These are phyloP conservation scores for Nymphaea thermarum DNA, from an alignment of 164 flowering plant genomes.

Conservation along the genomic window DNA sequence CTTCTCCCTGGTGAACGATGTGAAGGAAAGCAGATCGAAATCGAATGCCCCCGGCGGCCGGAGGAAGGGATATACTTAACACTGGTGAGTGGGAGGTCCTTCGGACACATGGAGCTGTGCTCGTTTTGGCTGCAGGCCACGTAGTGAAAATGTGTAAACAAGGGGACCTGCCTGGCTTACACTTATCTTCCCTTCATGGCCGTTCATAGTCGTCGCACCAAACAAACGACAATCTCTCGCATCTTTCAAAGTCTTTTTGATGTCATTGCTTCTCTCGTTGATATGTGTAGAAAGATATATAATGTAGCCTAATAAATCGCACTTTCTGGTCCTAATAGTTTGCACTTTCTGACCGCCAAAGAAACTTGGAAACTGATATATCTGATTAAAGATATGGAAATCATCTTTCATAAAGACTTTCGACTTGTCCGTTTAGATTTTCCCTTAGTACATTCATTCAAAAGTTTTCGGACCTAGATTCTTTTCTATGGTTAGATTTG, in stretches of 20 bases:
- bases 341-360: no score
- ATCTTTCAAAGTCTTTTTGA: no score
- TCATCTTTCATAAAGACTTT: no score
- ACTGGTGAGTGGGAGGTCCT: neutral
- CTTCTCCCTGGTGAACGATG: neutral
- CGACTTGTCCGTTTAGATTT: no score
- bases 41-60: neutral
- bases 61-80: neutral
- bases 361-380: no score
- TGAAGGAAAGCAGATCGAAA: neutral
- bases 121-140: neutral
- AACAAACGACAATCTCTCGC: no score
- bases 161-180: neutral
- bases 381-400: no score
- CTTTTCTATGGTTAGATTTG: no score
- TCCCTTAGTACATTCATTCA: no score
- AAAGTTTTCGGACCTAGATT: no score
- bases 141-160: neutral
- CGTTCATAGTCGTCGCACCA: neutral
- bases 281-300: neutral
- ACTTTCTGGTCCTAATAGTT: no score
- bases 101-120: neutral
- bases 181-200: neutral
- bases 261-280: neutral
- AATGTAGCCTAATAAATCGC: no score